phyloP scores from a whole-genome alignment of 192 early-diverging fungal species.

The Gigaspora rosea region DNA sequence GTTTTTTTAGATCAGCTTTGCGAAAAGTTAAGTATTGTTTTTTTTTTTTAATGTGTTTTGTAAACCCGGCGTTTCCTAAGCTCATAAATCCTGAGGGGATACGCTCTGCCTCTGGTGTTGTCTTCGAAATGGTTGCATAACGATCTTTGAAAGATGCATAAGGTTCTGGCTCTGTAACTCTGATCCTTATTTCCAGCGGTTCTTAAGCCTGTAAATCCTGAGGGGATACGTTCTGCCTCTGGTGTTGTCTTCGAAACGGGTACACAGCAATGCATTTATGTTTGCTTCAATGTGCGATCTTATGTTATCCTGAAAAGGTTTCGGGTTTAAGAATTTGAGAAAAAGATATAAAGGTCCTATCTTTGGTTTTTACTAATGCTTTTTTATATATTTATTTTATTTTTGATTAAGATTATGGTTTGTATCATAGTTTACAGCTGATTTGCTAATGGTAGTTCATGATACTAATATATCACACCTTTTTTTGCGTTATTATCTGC shows the following conservation, averaged over 20 bases:
- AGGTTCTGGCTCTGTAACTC: constrained; percentile 32
- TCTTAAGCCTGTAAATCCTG: constrained; percentile 11
- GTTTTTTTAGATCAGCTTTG: too few species aligned
- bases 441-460: background rate
- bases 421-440: constrained; percentile 23
- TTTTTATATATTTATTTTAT: constrained; percentile 16
- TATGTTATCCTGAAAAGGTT: constrained; percentile 23
- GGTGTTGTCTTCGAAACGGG: constrained; percentile 18
- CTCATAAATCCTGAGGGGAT: constrained; percentile 22
- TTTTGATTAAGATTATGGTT: constrained; percentile 7
- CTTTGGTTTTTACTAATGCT: constrained; percentile 1
- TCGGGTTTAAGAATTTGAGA: background rate
- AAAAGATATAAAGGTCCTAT: background rate
- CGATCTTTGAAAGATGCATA: constrained; percentile 21
- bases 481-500: constrained; percentile 16
- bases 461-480: constrained; percentile 28
- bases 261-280: background rate
- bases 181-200: constrained; percentile 22
- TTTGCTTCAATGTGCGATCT: background rate
- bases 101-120: constrained; percentile 26
- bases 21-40: constrained; percentile 24
- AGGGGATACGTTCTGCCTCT: constrained; percentile 27
- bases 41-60: constrained; percentile 1
- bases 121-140: constrained; percentile 15
- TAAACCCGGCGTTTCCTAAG: constrained; percentile 24